phyloP scores from a whole-genome alignment of 331 rosid genomes.

The Prunus yedoensis region DNA sequence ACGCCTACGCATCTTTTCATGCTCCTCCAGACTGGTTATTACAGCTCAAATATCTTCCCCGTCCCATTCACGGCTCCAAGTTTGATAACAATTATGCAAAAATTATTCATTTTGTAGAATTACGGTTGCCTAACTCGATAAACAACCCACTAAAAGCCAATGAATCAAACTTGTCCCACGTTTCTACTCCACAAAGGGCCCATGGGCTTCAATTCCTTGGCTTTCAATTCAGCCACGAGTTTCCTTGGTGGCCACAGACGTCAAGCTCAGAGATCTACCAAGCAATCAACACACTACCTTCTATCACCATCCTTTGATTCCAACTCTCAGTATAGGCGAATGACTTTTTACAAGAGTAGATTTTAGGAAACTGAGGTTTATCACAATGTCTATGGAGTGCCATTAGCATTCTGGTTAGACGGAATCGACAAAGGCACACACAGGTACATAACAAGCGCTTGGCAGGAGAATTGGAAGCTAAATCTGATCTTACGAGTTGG shows the following conservation, averaged over 20 bases:
- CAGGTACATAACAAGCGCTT: neutral
- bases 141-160: neutral
- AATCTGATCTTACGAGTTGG: neutral
- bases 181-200: neutral
- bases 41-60: too few species aligned
- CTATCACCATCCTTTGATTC: neutral
- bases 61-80: neutral
- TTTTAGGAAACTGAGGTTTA: neutral
- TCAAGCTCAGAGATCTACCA: neutral
- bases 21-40: too few species aligned
- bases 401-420: neutral
- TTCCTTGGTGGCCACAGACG: constrained; percentile 2
- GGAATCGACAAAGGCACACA: neutral
- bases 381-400: neutral
- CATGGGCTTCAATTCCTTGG: neutral
- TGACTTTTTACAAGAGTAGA: neutral
- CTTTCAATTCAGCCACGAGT: neutral
- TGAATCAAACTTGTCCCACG: constrained; percentile 9
- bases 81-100: neutral
- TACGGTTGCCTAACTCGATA: neutral
- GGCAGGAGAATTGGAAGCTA: neutral
- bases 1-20: too few species aligned
- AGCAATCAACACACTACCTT: neutral
- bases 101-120: too few species aligned
- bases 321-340: neutral